These are phyloP conservation scores for Boletus insuetus DNA, from an alignment of 768 basidiomycete genomes.

Conservation along the genomic window DNA sequence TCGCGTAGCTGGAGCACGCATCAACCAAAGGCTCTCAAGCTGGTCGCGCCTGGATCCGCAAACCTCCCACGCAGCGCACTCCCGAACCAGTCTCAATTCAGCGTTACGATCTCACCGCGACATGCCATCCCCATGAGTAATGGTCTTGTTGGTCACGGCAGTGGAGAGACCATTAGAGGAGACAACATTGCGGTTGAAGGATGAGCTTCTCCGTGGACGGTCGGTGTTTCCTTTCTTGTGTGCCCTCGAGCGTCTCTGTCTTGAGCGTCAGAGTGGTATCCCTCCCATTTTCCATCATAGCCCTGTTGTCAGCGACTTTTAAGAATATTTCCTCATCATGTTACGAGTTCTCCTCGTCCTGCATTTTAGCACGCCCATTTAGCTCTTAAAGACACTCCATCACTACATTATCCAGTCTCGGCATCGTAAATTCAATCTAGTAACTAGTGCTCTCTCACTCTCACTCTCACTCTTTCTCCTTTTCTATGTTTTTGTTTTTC, in stretches of 20 bases:
- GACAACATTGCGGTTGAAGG: slow-evolving; percentile 26
- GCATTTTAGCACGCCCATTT: slow-evolving; percentile 23
- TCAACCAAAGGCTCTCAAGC: slow-evolving; percentile 41
- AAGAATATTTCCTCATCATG: slow-evolving; percentile 14
- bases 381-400: slow-evolving; percentile 5
- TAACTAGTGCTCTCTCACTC: slow-evolving; percentile 9
- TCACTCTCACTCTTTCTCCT: not conserved
- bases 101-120: slow-evolving; percentile 35
- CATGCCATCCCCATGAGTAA: not conserved
- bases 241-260: not conserved
- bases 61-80: slow-evolving; percentile 54
- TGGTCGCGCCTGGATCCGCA: slow-evolving; percentile 25
- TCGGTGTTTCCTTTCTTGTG: slow-evolving; percentile 5
- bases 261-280: slow-evolving; percentile 1
- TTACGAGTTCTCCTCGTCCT: slow-evolving; percentile 1
- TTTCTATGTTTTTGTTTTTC: not conserved
- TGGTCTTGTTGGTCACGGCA: slow-evolving; percentile 11
- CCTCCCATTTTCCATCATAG: not conserved
- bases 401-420: slow-evolving; percentile 27
- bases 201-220: slow-evolving; percentile 27
- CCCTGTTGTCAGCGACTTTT: slow-evolving; percentile 10
- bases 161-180: slow-evolving; percentile 14
- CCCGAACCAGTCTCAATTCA: slow-evolving; percentile 46
- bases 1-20: slow-evolving; percentile 60
- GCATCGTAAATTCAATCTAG: slow-evolving; percentile 30